These are phyloP conservation scores for Penicillium sp. DNA, from an alignment of 2,329 filamentous ascomycete genomes.

Conservation along the genomic window DNA sequence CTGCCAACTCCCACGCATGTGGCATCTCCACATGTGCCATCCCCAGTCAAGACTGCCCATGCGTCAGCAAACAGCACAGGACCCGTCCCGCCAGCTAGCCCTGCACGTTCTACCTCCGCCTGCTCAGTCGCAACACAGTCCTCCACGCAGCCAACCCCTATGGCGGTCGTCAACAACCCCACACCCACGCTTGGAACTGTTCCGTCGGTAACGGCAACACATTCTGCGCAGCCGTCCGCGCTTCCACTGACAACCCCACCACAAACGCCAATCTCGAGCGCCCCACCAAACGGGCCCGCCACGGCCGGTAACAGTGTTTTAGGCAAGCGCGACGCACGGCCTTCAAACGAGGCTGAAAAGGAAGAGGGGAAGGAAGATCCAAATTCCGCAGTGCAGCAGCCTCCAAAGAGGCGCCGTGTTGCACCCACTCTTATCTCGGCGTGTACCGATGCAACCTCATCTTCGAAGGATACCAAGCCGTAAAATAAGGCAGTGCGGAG, in stretches of 20 bases:
- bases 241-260: constrained; percentile 85
- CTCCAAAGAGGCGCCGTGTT: constrained; percentile 68
- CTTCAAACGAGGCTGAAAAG: constrained; percentile 46
- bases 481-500: background rate
- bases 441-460: constrained; percentile 16
- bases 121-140: constrained; percentile 70
- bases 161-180: constrained; percentile 68
- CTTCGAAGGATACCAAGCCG: constrained; percentile 12
- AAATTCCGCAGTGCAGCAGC: constrained; percentile 43
- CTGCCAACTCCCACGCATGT: constrained; percentile 67
- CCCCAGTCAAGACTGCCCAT: constrained; percentile 56
- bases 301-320: constrained; percentile 55
- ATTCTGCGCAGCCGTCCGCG: constrained; percentile 52
- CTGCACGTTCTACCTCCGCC: constrained; percentile 79
- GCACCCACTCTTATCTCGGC: constrained; percentile 63
- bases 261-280: constrained; percentile 67
- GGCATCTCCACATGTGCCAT: constrained; percentile 55
- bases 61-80: constrained; percentile 53
- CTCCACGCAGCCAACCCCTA: constrained; percentile 42
- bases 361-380: constrained; percentile 44
- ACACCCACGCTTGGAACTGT: constrained; percentile 75
- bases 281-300: constrained; percentile 50
- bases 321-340: constrained; percentile 50
- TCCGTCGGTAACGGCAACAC: constrained; percentile 72
- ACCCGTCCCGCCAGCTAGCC: constrained; percentile 70